These are phyloP conservation scores for Panaeolus cyanescens DNA, from an alignment of 768 basidiomycete genomes.

Conservation along the genomic window DNA sequence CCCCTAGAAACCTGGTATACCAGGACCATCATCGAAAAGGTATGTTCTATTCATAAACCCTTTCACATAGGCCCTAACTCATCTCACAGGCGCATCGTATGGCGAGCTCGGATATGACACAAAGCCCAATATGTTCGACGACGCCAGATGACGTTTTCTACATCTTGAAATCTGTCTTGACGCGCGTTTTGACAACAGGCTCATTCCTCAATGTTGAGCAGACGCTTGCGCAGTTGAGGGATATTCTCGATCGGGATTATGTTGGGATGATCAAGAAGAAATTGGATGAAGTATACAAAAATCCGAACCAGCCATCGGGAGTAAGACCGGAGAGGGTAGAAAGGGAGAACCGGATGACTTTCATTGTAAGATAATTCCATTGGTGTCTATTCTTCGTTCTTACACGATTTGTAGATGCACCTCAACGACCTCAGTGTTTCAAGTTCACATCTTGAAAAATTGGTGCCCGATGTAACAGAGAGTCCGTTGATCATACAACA, in stretches of 20 bases:
- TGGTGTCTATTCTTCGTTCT: not conserved
- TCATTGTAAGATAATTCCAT: slow-evolving; percentile 57
- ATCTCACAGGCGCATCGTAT: slow-evolving; percentile 78
- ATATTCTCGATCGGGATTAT: slow-evolving; percentile 83
- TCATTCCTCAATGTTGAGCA: slow-evolving; percentile 58
- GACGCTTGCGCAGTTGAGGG: slow-evolving; percentile 63
- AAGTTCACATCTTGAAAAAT: slow-evolving; percentile 82
- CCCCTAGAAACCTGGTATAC: slow-evolving; percentile 94
- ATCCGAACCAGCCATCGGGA: slow-evolving; percentile 40
- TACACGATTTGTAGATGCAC: slow-evolving; percentile 56
- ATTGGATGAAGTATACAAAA: slow-evolving; percentile 86
- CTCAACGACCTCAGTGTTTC: slow-evolving; percentile 96
- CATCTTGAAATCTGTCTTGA: slow-evolving; percentile 83
- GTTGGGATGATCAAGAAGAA: slow-evolving; percentile 79
- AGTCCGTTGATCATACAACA: slow-evolving; percentile 63
- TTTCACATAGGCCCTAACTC: not conserved
- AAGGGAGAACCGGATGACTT: slow-evolving; percentile 74
- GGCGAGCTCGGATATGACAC: slow-evolving; percentile 70
- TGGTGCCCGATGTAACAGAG: slow-evolving; percentile 64
- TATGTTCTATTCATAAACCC: slow-evolving; percentile 22
- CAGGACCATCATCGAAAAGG: slow-evolving; percentile 86
- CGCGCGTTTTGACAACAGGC: slow-evolving; percentile 78
- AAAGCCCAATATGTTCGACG: slow-evolving; percentile 66
- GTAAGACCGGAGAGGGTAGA: slow-evolving; percentile 75
- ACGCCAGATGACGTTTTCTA: slow-evolving; percentile 96